These are phyloP conservation scores for Ustilago trichophora DNA, from an alignment of 1,284 basidiomycete species.

Conservation along the genomic window DNA sequence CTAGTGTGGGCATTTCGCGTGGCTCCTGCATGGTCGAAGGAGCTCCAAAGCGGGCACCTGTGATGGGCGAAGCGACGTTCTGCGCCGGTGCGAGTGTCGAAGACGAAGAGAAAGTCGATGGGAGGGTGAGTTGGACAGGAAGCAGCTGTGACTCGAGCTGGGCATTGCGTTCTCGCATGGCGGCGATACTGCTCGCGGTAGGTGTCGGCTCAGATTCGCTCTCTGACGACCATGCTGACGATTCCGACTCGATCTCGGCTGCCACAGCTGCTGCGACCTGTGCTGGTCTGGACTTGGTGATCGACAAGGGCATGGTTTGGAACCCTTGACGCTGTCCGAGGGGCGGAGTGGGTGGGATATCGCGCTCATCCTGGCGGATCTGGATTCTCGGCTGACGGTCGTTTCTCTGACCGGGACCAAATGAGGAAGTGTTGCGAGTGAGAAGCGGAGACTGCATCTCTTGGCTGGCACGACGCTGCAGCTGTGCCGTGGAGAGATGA, in stretches of 20 bases:
- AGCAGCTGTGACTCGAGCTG: conserved; percentile 21
- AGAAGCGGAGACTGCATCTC: conserved; percentile 18
- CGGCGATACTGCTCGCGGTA: conserved; percentile 50
- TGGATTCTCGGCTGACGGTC: conserved; percentile 1
- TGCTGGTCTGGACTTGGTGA: conserved; percentile 10
- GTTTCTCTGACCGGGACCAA: conserved; percentile 1
- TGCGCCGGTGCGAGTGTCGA: conserved; percentile 9
- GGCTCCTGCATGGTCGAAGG: not conserved
- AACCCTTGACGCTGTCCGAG: conserved; percentile 17
- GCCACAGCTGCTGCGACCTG: conserved; percentile 1
- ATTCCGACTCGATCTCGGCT: not conserved
- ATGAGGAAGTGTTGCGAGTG: not conserved
- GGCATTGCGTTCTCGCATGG: conserved; percentile 24
- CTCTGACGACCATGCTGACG: conserved; percentile 37
- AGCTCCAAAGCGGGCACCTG: not conserved
- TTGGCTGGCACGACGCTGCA: conserved; percentile 31
- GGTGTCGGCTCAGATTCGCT: conserved; percentile 47
- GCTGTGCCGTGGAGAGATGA: conserved; percentile 30
- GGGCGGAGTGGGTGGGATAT: conserved; percentile 32
- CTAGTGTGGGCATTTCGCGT: not conserved
- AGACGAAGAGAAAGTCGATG: conserved; percentile 15
- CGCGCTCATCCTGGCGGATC: not conserved
- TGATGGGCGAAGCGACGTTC: not conserved
- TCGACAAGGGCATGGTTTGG: conserved; percentile 29
- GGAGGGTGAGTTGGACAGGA: conserved; percentile 36